Evolutionary conservation across 2,329 filamentous ascomycete species (phyloP), one percentile per base, ranked within the genome.

Genomic region (Diaporthe velutina): DNA sequence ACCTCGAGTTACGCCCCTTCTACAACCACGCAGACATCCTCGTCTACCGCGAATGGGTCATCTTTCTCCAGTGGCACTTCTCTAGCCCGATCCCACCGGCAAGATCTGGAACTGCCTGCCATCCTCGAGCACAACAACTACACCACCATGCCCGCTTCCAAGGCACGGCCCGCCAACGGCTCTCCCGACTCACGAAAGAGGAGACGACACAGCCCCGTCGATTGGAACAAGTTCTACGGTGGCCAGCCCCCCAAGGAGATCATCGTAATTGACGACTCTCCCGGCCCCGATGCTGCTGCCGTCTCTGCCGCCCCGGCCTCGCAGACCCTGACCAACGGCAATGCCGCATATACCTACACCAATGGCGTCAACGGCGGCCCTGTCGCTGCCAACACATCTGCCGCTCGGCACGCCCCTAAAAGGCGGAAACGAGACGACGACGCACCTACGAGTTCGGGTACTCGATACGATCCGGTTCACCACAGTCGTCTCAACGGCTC

Each of bases 211-310:
- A 91, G 78, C 93, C 94, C 67, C 19, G 74, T 76, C 17, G 92
- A 97, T 83, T 97, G 94, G 94, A 88, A 90, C 74, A 91, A 89
- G 77, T 97, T 96, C 81, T 96, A 96, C 83, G 93, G 93, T 82
- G 96, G 96, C 83, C 94, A 94, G 5, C 85, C 95, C 35, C 94
- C 94, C 33, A 93, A 95, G 82, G 94, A 97, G 85, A 92, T 97
- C 81, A 96, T 97, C 80, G 92, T 96, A 79, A 97, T 97, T 80
- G 91, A 93, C 77, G 93, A 96, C 82, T 92, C 91, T 6, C 93
- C 93, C 70, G 88, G 90, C 74, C 88, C 89, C 73, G 87, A 90
- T 74, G 79, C 83, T 64, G 83, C 84, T 60, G 77, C 77, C 71
- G 83, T 66, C 28, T 60, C 84, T n/a, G 78, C 82, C 68, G 83